Conservation (phyloP, 2,329 filamentous ascomycete species). For the Penicillium paneum region DNA sequence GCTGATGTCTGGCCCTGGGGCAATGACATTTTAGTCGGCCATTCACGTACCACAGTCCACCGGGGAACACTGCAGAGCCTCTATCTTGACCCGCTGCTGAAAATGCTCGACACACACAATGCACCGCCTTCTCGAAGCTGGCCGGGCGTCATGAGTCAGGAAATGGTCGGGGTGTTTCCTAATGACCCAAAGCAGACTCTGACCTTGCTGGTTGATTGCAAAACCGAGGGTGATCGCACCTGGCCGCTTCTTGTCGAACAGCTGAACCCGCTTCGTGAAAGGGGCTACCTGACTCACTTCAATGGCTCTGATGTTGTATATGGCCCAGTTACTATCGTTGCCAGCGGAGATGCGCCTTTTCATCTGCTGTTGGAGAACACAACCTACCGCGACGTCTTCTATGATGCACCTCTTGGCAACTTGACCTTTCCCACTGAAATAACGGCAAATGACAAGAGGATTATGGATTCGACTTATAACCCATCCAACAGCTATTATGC, state of each 20-base stretch:
- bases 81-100: slow-evolving; percentile 63
- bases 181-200: slow-evolving; percentile 53
- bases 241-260: slow-evolving; percentile 34
- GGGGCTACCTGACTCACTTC: slow-evolving; percentile 45
- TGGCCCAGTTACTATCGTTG: slow-evolving; percentile 48
- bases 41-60: slow-evolving; percentile 55
- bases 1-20: slow-evolving; percentile 66
- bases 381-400: slow-evolving; percentile 49
- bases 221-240: slow-evolving; percentile 49
- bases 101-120: slow-evolving; percentile 56
- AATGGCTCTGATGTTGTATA: slow-evolving; percentile 36
- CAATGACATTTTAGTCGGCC: slow-evolving; percentile 61
- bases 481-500: slow-evolving; percentile 64
- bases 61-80: slow-evolving; percentile 58
- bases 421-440: slow-evolving; percentile 7
- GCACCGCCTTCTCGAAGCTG: background rate
- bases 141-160: slow-evolving; percentile 14
- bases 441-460: background rate
- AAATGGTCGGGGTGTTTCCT: slow-evolving; percentile 54
- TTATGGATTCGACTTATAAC: slow-evolving; percentile 40
- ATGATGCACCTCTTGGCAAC: slow-evolving; percentile 46
- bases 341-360: slow-evolving; percentile 48
- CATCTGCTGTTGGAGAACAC: slow-evolving; percentile 36
- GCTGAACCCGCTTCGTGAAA: slow-evolving; percentile 42
- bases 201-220: slow-evolving; percentile 67